Evolutionary conservation across 306 rosid species (phyloP).

Genomic region (Echinosophora koreensis): DNA sequence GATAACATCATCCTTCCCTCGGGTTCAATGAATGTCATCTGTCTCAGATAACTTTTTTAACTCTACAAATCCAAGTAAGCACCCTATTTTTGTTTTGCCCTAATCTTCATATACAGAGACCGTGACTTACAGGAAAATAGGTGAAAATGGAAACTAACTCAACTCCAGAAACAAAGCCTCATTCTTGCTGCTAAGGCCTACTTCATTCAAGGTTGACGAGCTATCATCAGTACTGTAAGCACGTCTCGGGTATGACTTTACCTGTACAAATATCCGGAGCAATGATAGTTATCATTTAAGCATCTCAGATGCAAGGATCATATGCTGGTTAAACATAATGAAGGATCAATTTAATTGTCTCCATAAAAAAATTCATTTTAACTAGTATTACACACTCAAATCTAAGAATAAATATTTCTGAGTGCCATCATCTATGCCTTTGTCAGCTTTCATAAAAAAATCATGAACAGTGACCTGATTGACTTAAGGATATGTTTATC

Average conservation of each 20-base stretch:
- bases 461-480: neutral
- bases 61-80: slow-evolving; percentile 2
- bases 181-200: slow-evolving; percentile 78
- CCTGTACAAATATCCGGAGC: slow-evolving; percentile 61
- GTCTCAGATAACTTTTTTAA: neutral
- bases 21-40: slow-evolving; percentile 11
- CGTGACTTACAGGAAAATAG: slow-evolving; percentile 23
- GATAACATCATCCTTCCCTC: neutral
- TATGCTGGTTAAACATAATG: neutral
- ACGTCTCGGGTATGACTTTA: slow-evolving; percentile 75
- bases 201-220: slow-evolving; percentile 65
- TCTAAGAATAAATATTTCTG: neutral
- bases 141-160: slow-evolving; percentile 46
- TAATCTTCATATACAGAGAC: slow-evolving; percentile 27
- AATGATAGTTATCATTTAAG: slow-evolving; percentile 29
- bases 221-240: slow-evolving; percentile 60
- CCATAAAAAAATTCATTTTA: slow-evolving; percentile 11
- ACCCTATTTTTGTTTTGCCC: neutral
- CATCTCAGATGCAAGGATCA: slow-evolving; percentile 8
- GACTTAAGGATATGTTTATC: neutral
- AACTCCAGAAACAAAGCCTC: slow-evolving; percentile 89
- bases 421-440: neutral
- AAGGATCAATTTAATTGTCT: slow-evolving; percentile 1
- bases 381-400: slow-evolving; percentile 14
- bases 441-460: slow-evolving; percentile 9